Base-by-base conservation (phyloP, 441 rosid species). In the Biscutella laevigata region DNA sequence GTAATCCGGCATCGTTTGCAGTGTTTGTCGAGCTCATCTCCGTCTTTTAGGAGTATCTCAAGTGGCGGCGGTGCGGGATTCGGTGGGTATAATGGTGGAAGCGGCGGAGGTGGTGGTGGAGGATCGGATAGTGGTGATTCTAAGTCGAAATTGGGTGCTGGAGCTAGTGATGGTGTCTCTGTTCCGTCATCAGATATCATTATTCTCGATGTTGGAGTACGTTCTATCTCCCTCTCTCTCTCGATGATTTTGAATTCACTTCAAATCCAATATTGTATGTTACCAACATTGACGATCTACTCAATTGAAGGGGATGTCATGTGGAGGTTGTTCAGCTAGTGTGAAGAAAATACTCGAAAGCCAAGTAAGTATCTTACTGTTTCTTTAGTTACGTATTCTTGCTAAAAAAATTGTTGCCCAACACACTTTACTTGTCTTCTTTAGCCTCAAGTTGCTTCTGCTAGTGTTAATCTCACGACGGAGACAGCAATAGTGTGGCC, bases 401-500 rank as follows among this genome's bases (percentile, higher is more conserved):
- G n/a, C 25, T 10, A 22, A 38, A 10, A 8, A 20, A 14, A 39
- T 49, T 35, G 15, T 39, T 21, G 6, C 37, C 46, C 11, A 6
- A 1, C 9, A 12, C 5, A 22, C 29, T 50, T 43, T 20, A 26
- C 5, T 21, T 1, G 1, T 51, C 42, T 12, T 5, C 1, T 22
- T 24, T 82, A 92, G 96, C 82, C 95, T 57, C 88, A 79, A 79
- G 96, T 92, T 44, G 84, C 81, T 4, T 62, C 94, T 32, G 96
- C 96, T 48, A 86, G 77, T 59, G 96, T 92, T 55, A 88, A 86
- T 69, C 94, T 86, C 59, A 72, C 95, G 3, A 88, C 92, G 0
- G 96, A 92, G 82, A 86, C 95, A 40, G 98, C 96, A 39, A 33
- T 88, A 16, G 86, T 92, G 27, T 88, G 98, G 96, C 95, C 96